Base-by-base conservation (phyloP, 257 asterid species). In the Scutellaria baicalensis region DNA sequence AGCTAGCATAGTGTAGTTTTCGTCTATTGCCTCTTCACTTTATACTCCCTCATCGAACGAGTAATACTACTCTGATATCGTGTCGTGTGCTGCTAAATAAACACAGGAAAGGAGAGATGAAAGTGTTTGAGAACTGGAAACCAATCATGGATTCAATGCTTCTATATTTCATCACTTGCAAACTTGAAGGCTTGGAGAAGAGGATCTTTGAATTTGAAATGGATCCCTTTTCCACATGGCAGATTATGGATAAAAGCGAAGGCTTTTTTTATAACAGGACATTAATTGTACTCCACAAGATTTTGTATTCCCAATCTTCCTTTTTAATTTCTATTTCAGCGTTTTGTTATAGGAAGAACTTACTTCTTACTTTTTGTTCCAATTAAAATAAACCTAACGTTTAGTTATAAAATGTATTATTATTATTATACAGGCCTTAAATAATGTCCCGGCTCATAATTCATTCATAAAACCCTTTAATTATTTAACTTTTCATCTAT, bases 341-440 rank as follows among this genome's bases (percentile, higher is more conserved):
- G 14, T 59, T 70, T 64, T 36, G 74, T 35, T 9, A 18, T 65
- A 74, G 79, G 59, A 54, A 61, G 33, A 42, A 1, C 11, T 49
- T 58, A 58, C 56, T 74, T 59, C 52, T 65, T 65, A 65, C 31
- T 42, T 70, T 55, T 66, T 71, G 43, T 42, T 71, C 68, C 4
- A 54, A 71, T 75, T 75, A 74, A 54, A 71, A 79, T 75, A 74
- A 79, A 54, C 42, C 3, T 35, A 49, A 49, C 50, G 35, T 43
- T 77, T 17, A 36, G 47, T 36, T 48, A 31, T 58, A 12, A n/a
- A n/a, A 20, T 56, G 38, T 59, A 56, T 70, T 35, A 55, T 40
- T 59, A 56, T 70, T 35, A 55, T 40, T 57, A 56, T 59, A 57
- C 38, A 33, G 73, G 79, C 72, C 69, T 21, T n/a, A 74, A 62